phyloP scores from a whole-genome alignment of 1,284 basidiomycete species.

The Ganoderma resinaceum region DNA sequence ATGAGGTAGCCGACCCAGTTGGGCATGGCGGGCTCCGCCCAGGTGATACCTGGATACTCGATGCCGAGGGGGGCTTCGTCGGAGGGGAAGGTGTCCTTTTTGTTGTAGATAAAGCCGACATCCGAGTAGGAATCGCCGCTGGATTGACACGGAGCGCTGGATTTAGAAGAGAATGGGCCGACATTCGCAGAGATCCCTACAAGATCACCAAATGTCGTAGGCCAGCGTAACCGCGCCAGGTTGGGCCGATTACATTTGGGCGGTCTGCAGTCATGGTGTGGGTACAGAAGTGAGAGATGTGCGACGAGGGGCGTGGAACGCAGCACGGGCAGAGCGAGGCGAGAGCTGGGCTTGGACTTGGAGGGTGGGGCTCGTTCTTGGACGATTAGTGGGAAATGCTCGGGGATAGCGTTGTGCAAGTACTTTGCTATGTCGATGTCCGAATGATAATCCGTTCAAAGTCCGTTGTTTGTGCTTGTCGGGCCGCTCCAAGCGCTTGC shows the following conservation, averaged over 20 bases:
- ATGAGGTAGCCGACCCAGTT: conserved; percentile 65
- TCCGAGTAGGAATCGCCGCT: conserved; percentile 64
- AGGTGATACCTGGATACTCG: conserved; percentile 52
- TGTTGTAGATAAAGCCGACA: conserved; percentile 41
- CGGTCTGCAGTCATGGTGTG: conserved; percentile 10
- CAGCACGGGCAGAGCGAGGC: neutral
- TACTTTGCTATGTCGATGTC: too few species aligned
- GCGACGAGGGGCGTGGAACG: neutral
- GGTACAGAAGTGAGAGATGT: too few species aligned
- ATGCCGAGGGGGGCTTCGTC: conserved; percentile 54
- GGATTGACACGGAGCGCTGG: conserved; percentile 9
- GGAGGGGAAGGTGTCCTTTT: conserved; percentile 38
- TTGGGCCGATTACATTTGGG: conserved; percentile 22
- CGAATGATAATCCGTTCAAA: too few species aligned
- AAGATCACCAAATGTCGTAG: conserved; percentile 52
- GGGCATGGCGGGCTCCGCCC: conserved; percentile 48
- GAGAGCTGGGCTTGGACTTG: neutral
- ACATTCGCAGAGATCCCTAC: conserved; percentile 38
- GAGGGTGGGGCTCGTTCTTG: neutral
- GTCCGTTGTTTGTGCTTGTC: neutral
- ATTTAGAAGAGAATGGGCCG: conserved; percentile 9
- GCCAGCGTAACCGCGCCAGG: conserved; percentile 48
- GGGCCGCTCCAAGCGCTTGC: neutral
- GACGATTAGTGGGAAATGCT: neutral
- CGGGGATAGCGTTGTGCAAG: too few species aligned